Evolutionary conservation across 805 yeast genomes (phyloP).

Genomic region (Huiozyma sinensis): DNA sequence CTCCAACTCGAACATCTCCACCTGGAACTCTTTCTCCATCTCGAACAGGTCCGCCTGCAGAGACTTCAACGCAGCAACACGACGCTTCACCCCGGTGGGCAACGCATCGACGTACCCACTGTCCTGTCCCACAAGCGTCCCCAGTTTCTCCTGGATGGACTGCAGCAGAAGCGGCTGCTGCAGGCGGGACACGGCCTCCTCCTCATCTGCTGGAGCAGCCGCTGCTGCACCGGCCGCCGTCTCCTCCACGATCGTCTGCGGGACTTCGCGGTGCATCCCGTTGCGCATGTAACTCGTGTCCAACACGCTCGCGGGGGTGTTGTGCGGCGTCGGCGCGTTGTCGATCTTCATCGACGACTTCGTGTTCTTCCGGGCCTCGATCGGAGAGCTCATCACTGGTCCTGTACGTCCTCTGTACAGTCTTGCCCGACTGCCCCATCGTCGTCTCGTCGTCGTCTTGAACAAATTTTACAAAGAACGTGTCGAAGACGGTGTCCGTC

Average conservation of each 20-base stretch:
- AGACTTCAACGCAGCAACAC: slow-evolving; percentile 74
- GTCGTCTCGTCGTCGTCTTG: no score
- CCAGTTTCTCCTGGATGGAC: slow-evolving; percentile 83
- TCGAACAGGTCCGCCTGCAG: slow-evolving; percentile 70
- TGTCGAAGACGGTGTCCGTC: slow-evolving; percentile 1
- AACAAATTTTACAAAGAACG: no score
- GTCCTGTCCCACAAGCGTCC: slow-evolving; percentile 72
- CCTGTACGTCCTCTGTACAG: not conserved
- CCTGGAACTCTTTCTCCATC: slow-evolving; percentile 84
- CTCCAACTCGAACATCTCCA: slow-evolving; percentile 78
- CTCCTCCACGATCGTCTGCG: slow-evolving; percentile 67
- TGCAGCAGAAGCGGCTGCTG: slow-evolving; percentile 69
- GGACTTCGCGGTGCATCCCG: slow-evolving; percentile 28
- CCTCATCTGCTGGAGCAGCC: slow-evolving; percentile 21
- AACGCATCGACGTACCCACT: slow-evolving; percentile 76
- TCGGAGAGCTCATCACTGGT: slow-evolving; percentile 68
- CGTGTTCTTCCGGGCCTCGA: slow-evolving; percentile 45
- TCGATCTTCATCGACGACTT: slow-evolving; percentile 54
- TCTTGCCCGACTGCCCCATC: no score
- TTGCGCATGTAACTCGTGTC: slow-evolving; percentile 54
- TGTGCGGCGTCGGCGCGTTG: slow-evolving; percentile 96
- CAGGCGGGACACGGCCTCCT: slow-evolving; percentile 33
- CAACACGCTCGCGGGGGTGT: slow-evolving; percentile 86
- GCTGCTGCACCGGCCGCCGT: slow-evolving; percentile 36
- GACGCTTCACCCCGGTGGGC: slow-evolving; percentile 59